Conservation (phyloP, 2,329 filamentous ascomycete species). For the Ascochyta rabiei region DNA sequence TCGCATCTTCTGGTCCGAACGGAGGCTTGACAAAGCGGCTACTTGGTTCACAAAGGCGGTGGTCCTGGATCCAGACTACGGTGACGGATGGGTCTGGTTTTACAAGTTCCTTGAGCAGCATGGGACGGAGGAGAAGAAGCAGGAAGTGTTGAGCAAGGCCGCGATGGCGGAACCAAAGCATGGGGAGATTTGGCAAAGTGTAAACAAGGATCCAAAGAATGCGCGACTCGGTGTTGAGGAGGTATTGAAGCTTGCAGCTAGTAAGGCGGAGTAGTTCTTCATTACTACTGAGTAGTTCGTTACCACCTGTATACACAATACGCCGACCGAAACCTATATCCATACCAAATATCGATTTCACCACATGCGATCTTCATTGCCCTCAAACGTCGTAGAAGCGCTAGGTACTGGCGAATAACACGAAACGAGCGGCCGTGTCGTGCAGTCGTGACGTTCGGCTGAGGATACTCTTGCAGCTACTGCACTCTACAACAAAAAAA, state of each 20-base stretch:
- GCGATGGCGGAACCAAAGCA: conserved; percentile 84
- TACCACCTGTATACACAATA: not conserved
- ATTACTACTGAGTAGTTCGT: not conserved
- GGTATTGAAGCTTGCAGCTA: conserved; percentile 78
- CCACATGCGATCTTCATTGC: not conserved
- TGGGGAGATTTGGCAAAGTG: conserved; percentile 86
- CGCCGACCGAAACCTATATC: not conserved
- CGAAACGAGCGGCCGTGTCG: not conserved
- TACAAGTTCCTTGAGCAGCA: conserved; percentile 92
- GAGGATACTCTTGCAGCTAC: too few relatives aligned
- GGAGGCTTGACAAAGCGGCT: conserved; percentile 89
- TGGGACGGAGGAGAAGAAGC: conserved; percentile 90
- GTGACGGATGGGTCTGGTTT: conserved; percentile 98
- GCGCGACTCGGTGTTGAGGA: conserved; percentile 77
- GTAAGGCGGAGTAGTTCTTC: conserved; percentile 53
- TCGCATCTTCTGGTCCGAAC: conserved; percentile 93
- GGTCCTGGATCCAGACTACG: conserved; percentile 81
- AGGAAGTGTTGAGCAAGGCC: conserved; percentile 82
- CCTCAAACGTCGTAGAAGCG: not conserved
- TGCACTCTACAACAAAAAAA: too few relatives aligned
- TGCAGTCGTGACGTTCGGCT: conserved; percentile 14
- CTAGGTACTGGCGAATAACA: not conserved
- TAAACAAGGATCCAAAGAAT: conserved; percentile 86
- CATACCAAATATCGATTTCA: not conserved
- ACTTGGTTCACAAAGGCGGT: conserved; percentile 98